Evolutionary conservation across 345 rosid genomes (phyloP).

Genomic region (Eucalyptus camaldulensis): DNA sequence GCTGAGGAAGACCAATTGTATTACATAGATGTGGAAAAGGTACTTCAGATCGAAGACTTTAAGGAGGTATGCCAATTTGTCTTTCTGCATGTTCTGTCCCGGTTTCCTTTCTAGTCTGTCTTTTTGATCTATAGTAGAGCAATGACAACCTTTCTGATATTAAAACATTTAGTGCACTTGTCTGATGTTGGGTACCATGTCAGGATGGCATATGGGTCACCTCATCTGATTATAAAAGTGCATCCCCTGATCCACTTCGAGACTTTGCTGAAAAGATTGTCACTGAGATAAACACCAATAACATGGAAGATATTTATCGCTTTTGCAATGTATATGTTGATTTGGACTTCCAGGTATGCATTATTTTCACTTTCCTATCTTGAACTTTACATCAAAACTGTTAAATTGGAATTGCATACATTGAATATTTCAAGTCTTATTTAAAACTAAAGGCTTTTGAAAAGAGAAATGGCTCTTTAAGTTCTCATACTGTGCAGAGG

Average conservation of each 20-base stretch:
- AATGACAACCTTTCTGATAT: not conserved
- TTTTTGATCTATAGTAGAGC: not conserved
- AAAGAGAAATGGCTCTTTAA: not conserved
- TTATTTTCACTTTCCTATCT: not conserved
- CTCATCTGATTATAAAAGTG: constrained; percentile 57
- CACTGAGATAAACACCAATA: constrained; percentile 56
- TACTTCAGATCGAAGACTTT: constrained; percentile 85
- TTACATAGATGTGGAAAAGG: constrained; percentile 49
- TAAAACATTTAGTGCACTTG: not conserved
- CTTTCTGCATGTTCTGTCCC: not conserved
- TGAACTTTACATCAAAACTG: not conserved
- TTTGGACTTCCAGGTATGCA: constrained; percentile 61
- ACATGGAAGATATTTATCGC: constrained; percentile 62
- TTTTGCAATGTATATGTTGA: constrained; percentile 79
- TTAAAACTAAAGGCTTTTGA: not conserved
- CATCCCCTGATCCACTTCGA: constrained; percentile 80
- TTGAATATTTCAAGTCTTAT: not conserved
- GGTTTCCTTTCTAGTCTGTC: not conserved
- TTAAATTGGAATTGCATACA: not conserved
- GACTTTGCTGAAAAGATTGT: constrained; percentile 60
- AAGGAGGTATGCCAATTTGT: constrained; percentile 47
- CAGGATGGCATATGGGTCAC: constrained; percentile 81
- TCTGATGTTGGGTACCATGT: constrained; percentile 1
- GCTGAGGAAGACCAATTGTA: constrained; percentile 41
- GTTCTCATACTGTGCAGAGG: not conserved